phyloP scores from a whole-genome alignment of 805 yeast species.

The Candida tammaniensis region DNA sequence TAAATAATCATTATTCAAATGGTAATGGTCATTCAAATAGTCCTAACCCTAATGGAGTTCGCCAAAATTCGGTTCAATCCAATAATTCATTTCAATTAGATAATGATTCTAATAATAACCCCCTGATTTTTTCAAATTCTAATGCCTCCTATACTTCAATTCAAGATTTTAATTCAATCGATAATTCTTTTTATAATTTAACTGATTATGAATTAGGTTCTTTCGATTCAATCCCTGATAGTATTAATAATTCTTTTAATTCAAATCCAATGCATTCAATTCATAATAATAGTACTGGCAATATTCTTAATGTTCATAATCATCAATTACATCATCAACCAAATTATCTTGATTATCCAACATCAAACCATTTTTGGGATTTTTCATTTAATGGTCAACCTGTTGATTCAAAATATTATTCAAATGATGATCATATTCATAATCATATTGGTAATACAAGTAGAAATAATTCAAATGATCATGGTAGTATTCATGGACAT shows the following conservation, averaged over 20 bases:
- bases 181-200: constrained; percentile 18
- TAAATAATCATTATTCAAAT: no score
- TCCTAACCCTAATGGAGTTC: constrained; percentile 5
- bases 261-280: not conserved
- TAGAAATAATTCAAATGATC: no score
- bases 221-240: constrained; percentile 28
- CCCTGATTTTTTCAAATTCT: constrained; percentile 14
- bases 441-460: not conserved
- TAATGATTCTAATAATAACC: constrained; percentile 8
- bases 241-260: constrained; percentile 5
- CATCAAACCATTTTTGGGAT: constrained; percentile 9
- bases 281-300: no score
- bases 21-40: constrained; percentile 2
- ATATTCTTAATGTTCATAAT: no score
- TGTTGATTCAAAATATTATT: not conserved
- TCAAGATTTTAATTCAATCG: constrained; percentile 7
- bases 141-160: constrained; percentile 12
- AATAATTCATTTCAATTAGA: constrained; percentile 13
- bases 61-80: constrained; percentile 15
- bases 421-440: constrained; percentile 2
- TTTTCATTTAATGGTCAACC: constrained; percentile 7
- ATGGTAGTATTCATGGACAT: not conserved
- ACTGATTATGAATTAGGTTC: constrained; percentile 24
- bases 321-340: constrained; percentile 4
- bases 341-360: constrained; percentile 12